Base-by-base conservation (phyloP, 164 flowering plant genomes). In the Vitis riparia region DNA sequence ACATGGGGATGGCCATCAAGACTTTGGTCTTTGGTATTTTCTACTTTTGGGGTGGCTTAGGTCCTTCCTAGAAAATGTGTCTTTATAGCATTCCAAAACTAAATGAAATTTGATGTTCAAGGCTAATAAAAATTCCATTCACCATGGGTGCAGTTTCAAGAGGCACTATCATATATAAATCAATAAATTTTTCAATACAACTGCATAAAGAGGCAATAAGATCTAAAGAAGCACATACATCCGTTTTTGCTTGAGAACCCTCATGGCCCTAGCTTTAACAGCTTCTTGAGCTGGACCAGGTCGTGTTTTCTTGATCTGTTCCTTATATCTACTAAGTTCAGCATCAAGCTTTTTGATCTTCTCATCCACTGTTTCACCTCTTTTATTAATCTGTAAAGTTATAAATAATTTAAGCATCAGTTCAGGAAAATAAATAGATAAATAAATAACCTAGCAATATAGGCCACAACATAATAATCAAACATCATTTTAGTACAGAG, bases 221-320 rank as follows among this genome's bases (percentile, higher is more conserved):
- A 37, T 16, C 60, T 62, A 69, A 23, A 37, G 44, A 37, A 37
- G 7, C 44, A 6, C 90, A 44, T 79, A 94, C 99, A 92, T 91
- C 72, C 91, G 68, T 76, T 92, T 94, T 77, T 94, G 99, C 86
- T 91, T 92, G 27, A 94, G 94, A 74, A 92, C 91, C 73, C 99
- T 81, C 97, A 94, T 92, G 15, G 99, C 99, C 59, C 97, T 85
- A 71, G 98, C 94, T 81, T 94, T 94, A 8, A 94, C 89, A 69
- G 99, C 97, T 81, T 94, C 99, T 73, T 94, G 99, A 69, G 99
- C 97, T 68, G 97, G 98, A 76, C 99, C 99, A 50, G 99, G 99
- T 50, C 99, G 81, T 32, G 93, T 92, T 69, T 82, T 92, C 69
- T 90, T 94, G 12, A 94, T 84, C 81, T 94, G 98, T 70, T 92